Evolutionary conservation across 768 basidiomycete species (phyloP).

Genomic region (Phlegmacium glaucopus): DNA sequence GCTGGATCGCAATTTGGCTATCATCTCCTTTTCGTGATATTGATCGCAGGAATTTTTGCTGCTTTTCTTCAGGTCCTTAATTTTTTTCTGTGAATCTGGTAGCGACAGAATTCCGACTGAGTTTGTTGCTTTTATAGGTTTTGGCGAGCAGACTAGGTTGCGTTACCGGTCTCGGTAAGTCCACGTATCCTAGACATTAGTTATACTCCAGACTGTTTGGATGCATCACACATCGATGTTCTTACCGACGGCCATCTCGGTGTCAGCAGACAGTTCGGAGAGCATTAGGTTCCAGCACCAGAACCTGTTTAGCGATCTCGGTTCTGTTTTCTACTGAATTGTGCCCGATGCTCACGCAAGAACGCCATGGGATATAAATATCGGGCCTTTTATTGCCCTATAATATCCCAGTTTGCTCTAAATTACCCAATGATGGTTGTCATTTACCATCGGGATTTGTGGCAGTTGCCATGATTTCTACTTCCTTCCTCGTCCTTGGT

Average conservation of each 20-base stretch:
- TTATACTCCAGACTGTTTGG: not conserved
- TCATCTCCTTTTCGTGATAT: slow-evolving; percentile 78
- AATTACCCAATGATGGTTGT: no score
- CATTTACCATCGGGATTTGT: not conserved
- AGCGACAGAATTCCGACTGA: not conserved
- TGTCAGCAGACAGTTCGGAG: not conserved
- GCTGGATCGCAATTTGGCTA: slow-evolving; percentile 87
- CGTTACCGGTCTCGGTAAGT: slow-evolving; percentile 74
- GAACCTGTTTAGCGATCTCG: no score
- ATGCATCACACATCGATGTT: not conserved
- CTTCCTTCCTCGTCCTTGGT: not conserved
- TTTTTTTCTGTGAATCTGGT: slow-evolving; percentile 1
- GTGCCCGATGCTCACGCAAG: no score
- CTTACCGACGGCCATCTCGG: not conserved
- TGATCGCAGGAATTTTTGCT: slow-evolving; percentile 79
- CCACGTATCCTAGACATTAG: not conserved
- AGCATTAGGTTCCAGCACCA: no score
- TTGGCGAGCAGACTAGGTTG: slow-evolving; percentile 79
- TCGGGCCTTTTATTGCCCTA: no score
- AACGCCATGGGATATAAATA: no score
- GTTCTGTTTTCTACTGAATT: no score
- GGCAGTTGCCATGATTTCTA: not conserved
- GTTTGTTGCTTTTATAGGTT: slow-evolving; percentile 45
- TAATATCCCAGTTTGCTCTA: no score
- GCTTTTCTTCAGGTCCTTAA: slow-evolving; percentile 70